phyloP scores from a whole-genome alignment of 2,329 filamentous ascomycete species.

The Teratosphaeria epicoccoides region DNA sequence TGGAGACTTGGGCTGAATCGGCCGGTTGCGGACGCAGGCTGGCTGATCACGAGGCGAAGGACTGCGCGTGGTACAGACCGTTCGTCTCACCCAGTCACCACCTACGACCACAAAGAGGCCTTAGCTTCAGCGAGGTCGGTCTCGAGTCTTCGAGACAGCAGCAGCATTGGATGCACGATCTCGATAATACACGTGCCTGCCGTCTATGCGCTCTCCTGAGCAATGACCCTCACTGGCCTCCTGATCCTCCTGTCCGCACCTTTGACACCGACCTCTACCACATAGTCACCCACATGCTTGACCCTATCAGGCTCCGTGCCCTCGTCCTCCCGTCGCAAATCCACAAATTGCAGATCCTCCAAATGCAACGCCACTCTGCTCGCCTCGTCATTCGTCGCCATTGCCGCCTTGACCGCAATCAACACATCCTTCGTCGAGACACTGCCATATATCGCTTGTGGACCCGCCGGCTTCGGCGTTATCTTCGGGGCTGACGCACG shows the following conservation, averaged over 20 bases:
- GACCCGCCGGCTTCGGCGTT: conserved; percentile 9
- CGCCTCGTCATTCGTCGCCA: conserved; percentile 43
- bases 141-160: no score
- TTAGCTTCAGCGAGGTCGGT: no score
- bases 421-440: conserved; percentile 45
- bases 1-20: no score
- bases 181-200: neutral
- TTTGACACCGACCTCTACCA: conserved; percentile 41
- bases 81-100: no score
- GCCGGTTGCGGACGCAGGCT: no score
- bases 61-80: no score
- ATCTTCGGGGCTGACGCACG: conserved; percentile 8
- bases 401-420: conserved; percentile 36
- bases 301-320: conserved; percentile 33
- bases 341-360: conserved; percentile 41
- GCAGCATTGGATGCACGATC: neutral
- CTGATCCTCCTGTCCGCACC: conserved; percentile 34
- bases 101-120: no score
- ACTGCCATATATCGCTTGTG: conserved; percentile 40
- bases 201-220: conserved; percentile 21
- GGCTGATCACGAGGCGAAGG: neutral
- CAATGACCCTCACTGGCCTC: conserved; percentile 33
- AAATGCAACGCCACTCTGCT: conserved; percentile 39
- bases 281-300: conserved; percentile 44
- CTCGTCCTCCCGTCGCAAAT: conserved; percentile 18